Evolutionary conservation across 2,329 filamentous ascomycete species (phyloP).

Genomic region (Aspergillus sclerotialis): DNA sequence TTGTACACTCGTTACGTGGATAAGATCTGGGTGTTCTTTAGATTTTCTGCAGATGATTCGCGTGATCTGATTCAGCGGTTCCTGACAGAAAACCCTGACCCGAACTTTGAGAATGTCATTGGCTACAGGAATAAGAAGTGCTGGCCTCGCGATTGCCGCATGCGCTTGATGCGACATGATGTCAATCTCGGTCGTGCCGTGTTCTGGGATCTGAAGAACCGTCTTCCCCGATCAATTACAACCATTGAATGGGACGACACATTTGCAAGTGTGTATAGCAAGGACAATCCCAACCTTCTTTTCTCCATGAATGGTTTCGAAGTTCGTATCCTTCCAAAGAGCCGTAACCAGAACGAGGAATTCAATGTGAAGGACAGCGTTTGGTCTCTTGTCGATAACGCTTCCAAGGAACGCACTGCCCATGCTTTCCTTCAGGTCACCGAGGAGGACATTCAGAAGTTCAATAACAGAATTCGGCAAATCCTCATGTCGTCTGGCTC

Average conservation of each 20-base stretch:
- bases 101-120: conserved; percentile 98
- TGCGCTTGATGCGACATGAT: conserved; percentile 97
- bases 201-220: conserved; percentile 98
- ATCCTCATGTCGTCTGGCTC: conserved; percentile 99
- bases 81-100: conserved; percentile 94
- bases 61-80: conserved; percentile 95
- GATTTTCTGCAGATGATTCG: conserved; percentile 90
- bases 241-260: conserved; percentile 99
- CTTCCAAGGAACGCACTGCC: conserved; percentile 91
- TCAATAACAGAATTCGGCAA: conserved; percentile 97
- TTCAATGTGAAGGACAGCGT: conserved; percentile 97
- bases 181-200: conserved; percentile 95
- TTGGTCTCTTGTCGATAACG: conserved; percentile 95
- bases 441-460: conserved; percentile 95
- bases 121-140: conserved; percentile 99
- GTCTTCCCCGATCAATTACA: conserved; percentile 85
- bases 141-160: conserved; percentile 94
- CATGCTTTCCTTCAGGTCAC: conserved; percentile 97
- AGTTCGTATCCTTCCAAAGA: conserved; percentile 92
- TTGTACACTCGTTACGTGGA: conserved; percentile 98
- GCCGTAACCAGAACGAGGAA: conserved; percentile 88
- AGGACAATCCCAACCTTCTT: conserved; percentile 92
- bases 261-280: conserved; percentile 94
- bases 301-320: conserved; percentile 99
- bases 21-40: conserved; percentile 95